phyloP scores from a whole-genome alignment of 1,284 basidiomycete species.

The Puccinia hordei region DNA sequence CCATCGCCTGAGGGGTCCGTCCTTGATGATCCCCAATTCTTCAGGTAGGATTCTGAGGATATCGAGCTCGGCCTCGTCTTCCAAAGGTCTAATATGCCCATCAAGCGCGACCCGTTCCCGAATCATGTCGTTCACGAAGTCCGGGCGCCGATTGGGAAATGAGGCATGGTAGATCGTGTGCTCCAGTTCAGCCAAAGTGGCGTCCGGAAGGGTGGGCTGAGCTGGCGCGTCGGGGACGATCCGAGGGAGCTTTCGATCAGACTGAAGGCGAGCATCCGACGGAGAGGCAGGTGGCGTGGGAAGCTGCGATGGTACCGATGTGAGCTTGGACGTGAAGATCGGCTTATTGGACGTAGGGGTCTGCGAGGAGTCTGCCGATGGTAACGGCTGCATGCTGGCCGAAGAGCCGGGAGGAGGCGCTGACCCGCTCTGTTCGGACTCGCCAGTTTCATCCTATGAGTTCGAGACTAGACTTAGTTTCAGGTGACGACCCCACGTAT shows the following conservation, averaged over 20 bases:
- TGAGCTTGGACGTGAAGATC: conserved; percentile 43
- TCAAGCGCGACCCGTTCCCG: conserved; percentile 80
- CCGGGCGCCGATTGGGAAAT: conserved; percentile 54
- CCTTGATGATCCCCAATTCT: conserved; percentile 64
- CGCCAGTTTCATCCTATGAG: neutral
- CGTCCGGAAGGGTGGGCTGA: neutral
- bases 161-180: conserved; percentile 55
- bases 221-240: neutral
- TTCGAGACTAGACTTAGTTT: neutral
- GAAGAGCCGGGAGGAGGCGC: neutral
- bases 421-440: neutral
- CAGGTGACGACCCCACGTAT: neutral
- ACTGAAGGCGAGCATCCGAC: neutral
- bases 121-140: conserved; percentile 67
- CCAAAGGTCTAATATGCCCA: conserved; percentile 76
- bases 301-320: conserved; percentile 5
- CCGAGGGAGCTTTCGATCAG: neutral
- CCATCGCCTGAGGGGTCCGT: conserved; percentile 59
- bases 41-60: conserved; percentile 69
- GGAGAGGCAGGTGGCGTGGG: conserved; percentile 5
- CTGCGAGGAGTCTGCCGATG: neutral
- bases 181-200: conserved; percentile 51
- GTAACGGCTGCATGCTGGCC: neutral
- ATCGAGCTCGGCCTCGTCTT: conserved; percentile 69
- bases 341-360: neutral